These are phyloP conservation scores for Setaria italica DNA, from an alignment of 202 grass and related monocot genomes.

Conservation along the genomic window DNA sequence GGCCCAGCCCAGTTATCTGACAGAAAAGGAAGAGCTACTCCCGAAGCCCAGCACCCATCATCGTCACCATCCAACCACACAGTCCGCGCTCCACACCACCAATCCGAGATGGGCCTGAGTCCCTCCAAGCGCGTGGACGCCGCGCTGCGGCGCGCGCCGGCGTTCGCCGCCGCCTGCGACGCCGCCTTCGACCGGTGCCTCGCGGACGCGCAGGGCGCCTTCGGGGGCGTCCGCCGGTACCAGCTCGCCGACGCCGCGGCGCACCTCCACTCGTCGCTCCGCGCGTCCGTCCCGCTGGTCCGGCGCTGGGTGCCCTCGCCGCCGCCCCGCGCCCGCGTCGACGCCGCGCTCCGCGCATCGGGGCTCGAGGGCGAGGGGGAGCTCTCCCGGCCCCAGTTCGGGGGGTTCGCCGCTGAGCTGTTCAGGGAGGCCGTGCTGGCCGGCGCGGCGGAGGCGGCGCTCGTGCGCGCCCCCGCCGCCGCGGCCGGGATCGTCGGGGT, in stretches of 20 bases:
- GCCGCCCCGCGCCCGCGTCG: conserved; percentile 62
- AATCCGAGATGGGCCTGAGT: conserved; percentile 59
- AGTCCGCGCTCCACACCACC: background rate
- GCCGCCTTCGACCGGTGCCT: conserved; percentile 58
- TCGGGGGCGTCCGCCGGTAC: conserved; percentile 62
- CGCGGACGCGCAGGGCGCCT: conserved; percentile 55
- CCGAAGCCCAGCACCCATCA: conserved; percentile 2
- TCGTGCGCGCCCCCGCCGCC: conserved; percentile 51
- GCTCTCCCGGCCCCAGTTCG: conserved; percentile 52
- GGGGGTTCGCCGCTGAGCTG: conserved; percentile 66
- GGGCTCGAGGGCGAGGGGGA: conserved; percentile 17
- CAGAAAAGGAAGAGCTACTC: background rate
- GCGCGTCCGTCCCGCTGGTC: conserved; percentile 53
- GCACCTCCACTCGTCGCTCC: conserved; percentile 60
- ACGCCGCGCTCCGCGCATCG: conserved; percentile 58
- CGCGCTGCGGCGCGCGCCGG: conserved; percentile 54
- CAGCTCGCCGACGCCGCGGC: conserved; percentile 64
- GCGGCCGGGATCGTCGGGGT: conserved; percentile 63
- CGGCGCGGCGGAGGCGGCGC: conserved; percentile 54
- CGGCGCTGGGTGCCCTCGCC: conserved; percentile 64
- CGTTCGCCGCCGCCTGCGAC: conserved; percentile 65
- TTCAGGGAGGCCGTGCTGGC: conserved; percentile 64
- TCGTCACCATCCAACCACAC: no score
- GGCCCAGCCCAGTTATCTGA: background rate
- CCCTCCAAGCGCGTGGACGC: conserved; percentile 75